phyloP scores from a whole-genome alignment of 2,329 filamentous ascomycete species.

The Ophiocordyceps polyrhachis-furcata region DNA sequence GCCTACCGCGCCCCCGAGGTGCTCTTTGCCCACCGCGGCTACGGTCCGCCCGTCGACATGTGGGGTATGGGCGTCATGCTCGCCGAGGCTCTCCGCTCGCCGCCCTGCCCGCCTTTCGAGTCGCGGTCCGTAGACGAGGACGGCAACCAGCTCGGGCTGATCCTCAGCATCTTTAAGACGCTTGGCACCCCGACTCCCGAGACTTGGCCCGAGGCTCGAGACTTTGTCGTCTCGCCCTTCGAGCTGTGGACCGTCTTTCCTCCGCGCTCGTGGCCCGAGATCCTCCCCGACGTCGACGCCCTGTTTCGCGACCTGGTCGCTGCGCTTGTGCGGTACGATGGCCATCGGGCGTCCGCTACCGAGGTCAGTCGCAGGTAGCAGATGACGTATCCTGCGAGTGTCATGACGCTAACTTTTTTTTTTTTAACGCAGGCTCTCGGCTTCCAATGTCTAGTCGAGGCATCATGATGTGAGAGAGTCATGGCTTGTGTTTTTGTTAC shows the following conservation, averaged over 20 bases:
- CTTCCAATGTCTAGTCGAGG: slow-evolving; percentile 5
- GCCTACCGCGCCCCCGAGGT: slow-evolving; percentile 81
- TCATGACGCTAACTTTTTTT: neutral
- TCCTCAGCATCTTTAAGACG: slow-evolving; percentile 82
- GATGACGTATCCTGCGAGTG: neutral
- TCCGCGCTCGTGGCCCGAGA: slow-evolving; percentile 43
- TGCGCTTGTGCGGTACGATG: slow-evolving; percentile 55
- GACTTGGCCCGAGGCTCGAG: slow-evolving; percentile 63
- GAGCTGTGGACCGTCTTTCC: slow-evolving; percentile 72
- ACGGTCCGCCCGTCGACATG: slow-evolving; percentile 59
- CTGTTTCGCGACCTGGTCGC: slow-evolving; percentile 47
- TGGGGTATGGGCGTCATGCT: slow-evolving; percentile 79
- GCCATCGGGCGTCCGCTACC: slow-evolving; percentile 44
- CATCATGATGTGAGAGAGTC: neutral
- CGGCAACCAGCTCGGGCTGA: slow-evolving; percentile 78
- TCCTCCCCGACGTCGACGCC: slow-evolving; percentile 43
- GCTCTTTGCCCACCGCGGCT: slow-evolving; percentile 64
- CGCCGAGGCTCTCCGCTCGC: slow-evolving; percentile 47
- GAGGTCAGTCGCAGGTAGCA: slow-evolving; percentile 10
- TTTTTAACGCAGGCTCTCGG: slow-evolving; percentile 7
- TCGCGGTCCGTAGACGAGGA: slow-evolving; percentile 55
- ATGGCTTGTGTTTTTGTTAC: neutral
- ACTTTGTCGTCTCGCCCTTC: slow-evolving; percentile 61
- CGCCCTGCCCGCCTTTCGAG: slow-evolving; percentile 54
- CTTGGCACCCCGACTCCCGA: slow-evolving; percentile 69